Percentiles rank a stretch among this genome's conserved stretches.
These are phyloP conservation scores for Ziziphus jujuba DNA, from an alignment of 306 rosid species.

Conservation along the genomic window DNA sequence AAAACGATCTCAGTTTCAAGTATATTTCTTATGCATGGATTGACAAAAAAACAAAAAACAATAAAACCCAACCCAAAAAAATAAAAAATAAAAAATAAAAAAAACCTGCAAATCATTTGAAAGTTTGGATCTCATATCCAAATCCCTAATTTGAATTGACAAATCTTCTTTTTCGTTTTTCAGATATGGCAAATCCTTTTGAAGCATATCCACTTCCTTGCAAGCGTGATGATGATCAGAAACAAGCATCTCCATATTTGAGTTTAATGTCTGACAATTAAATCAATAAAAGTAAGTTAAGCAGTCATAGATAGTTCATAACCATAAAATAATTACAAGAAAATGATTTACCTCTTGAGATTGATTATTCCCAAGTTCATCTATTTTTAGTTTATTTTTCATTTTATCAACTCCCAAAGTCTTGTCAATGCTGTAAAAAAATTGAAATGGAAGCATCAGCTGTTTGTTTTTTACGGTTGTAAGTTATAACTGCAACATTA, in stretches of 20 bases:
- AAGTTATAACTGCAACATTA: not conserved
- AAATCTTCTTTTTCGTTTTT: conserved; percentile 35
- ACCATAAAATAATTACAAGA: conserved; percentile 9
- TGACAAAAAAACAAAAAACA: too few species aligned
- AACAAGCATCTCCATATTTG: conserved; percentile 13
- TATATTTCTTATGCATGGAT: conserved; percentile 11
- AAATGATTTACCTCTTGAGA: conserved; percentile 47
- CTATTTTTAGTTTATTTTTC: conserved; percentile 21
- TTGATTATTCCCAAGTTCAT: conserved; percentile 25
- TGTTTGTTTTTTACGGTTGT: not conserved
- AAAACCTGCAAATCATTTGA: conserved; percentile 44
- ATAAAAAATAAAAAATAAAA: too few species aligned
- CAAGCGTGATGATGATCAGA: conserved; percentile 19
- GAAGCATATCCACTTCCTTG: conserved; percentile 28
- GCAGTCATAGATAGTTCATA: not conserved
- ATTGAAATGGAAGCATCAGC: not conserved
- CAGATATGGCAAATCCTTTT: conserved; percentile 23
- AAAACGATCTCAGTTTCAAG: not conserved
- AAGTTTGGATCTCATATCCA: conserved; percentile 28
- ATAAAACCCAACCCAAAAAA: too few species aligned
- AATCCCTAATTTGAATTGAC: conserved; percentile 28
- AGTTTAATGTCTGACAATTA: conserved; percentile 30
- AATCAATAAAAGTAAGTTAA: not conserved
- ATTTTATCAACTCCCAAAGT: conserved; percentile 33
- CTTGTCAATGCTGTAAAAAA: conserved; percentile 40